Base-by-base conservation (phyloP, 306 rosid species). In the Glycine tomentella region DNA sequence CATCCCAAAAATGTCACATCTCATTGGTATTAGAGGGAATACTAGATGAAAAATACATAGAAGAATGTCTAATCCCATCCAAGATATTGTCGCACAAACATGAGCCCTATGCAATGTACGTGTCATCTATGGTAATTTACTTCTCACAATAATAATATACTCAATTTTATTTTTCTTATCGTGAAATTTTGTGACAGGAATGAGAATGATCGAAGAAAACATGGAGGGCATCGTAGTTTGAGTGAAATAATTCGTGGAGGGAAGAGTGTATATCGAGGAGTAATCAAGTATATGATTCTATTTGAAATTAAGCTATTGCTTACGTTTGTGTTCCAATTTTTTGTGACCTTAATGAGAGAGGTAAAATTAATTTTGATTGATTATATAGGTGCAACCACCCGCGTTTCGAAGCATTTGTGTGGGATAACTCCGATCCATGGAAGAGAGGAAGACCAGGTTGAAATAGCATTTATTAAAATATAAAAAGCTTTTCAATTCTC, bases 351-450 rank as follows among this genome's bases (percentile, higher is more conserved):
- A 15, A 9, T 57, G 38, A 46, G 15, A n/a, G n/a, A 14, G 0
- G 11, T 9, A 25, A 64, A 53, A 15, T 13, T 65, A 40, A 16
- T 70, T 15, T 17, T 73, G 45, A 79, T 36, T 36, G 31, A 36
- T 36, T 36, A 36, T 16, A 42, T 65, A 86, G 89, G 82, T 75
- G 79, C 45, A 11, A 61, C 31, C 3, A 36, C 0, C 15, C 56
- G 1, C 86, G 84, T 38, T 88, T 17, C 6, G 87, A 83, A 63
- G 91, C 87, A 11, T 88, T 69, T 86, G 36, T 66, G 25, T 70
- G 87, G 91, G 87, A 83, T 70, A 79, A 52, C 48, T 74, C 79
- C 0, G 34, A 59, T 15, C 69, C 59, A 56, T 52, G 62, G 51
- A 74, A 38, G 45, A 80, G 0, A 15, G 72, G 72, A 51, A 73